Conservation (phyloP, 2,329 filamentous ascomycete species). For the Colletotrichum viniferum region DNA sequence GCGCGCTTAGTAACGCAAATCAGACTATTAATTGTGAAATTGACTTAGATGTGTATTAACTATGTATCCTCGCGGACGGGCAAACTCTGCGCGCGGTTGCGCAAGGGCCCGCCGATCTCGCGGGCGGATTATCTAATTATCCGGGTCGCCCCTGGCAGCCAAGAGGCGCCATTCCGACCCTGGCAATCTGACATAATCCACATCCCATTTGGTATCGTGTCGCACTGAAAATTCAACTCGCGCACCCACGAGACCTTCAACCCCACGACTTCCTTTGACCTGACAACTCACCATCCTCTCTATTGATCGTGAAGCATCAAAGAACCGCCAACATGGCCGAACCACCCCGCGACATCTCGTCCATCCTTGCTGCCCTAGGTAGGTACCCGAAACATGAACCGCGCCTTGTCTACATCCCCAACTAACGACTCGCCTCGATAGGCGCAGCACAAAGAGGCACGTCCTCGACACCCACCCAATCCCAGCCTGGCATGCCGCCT, state of each 20-base stretch:
- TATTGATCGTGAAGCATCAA: neutral
- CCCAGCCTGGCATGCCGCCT: constrained; percentile 39
- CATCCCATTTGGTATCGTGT: neutral
- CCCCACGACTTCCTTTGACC: neutral
- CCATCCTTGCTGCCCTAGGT: constrained; percentile 55
- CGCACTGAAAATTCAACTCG: constrained; percentile 15
- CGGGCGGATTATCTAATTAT: no score
- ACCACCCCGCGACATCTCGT: constrained; percentile 45
- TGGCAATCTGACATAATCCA: no score
- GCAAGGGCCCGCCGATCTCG: no score
- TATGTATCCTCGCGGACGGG: no score
- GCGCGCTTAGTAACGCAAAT: no score
- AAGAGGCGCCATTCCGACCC: no score
- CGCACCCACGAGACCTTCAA: constrained; percentile 1
- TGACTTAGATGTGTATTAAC: no score
- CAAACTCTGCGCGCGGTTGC: no score
- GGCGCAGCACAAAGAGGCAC: constrained; percentile 50
- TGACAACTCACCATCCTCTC: neutral
- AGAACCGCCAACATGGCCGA: constrained; percentile 37
- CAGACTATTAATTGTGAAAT: no score
- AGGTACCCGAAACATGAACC: constrained; percentile 28
- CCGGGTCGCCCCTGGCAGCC: no score
- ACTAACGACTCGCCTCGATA: constrained; percentile 18
- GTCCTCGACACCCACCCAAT: constrained; percentile 45
- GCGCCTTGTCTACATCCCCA: constrained; percentile 12